Evolutionary conservation across 2,329 filamentous ascomycete species (phyloP).

Genomic region (Ceratocystis huliohia): DNA sequence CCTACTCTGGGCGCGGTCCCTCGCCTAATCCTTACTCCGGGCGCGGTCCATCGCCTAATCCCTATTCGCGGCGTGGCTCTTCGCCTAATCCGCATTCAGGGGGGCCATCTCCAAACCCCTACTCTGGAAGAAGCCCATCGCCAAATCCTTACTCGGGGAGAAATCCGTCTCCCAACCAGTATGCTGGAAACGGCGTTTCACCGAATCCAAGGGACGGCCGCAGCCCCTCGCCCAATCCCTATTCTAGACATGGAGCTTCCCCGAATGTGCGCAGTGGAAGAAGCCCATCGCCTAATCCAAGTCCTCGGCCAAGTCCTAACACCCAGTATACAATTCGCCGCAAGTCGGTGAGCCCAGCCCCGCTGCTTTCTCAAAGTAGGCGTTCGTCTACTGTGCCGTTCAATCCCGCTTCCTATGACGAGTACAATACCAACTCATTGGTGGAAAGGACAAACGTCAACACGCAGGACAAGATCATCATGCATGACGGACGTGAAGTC

Average conservation of each 20-base stretch:
- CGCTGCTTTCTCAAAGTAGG: constrained; percentile 38
- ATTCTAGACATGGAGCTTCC: constrained; percentile 8
- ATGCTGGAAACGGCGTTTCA: constrained; percentile 24
- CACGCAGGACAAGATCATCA: constrained; percentile 55
- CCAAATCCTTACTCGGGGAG: constrained; percentile 9
- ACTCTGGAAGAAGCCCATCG: constrained; percentile 2
- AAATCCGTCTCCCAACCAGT: constrained; percentile 21
- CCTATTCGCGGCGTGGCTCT: not conserved
- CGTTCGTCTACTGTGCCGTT: constrained; percentile 54
- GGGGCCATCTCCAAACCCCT: constrained; percentile 4
- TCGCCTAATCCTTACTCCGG: not conserved
- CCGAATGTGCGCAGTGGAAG: constrained; percentile 1
- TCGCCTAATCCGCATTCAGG: not conserved
- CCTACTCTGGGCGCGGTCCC: not conserved
- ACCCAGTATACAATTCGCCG: constrained; percentile 46
- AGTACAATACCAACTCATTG: constrained; percentile 49
- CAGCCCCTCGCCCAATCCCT: constrained; percentile 16
- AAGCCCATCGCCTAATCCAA: constrained; percentile 31
- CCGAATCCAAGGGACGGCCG: constrained; percentile 27
- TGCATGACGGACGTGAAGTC: constrained; percentile 60
- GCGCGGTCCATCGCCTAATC: not conserved
- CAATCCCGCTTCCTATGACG: constrained; percentile 62
- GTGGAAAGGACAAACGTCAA: constrained; percentile 25
- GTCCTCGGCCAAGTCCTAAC: constrained; percentile 30
- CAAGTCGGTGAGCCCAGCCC: constrained; percentile 64